These are phyloP conservation scores for Moricandia moricandioides DNA, from an alignment of 345 rosid genomes.

Conservation along the genomic window DNA sequence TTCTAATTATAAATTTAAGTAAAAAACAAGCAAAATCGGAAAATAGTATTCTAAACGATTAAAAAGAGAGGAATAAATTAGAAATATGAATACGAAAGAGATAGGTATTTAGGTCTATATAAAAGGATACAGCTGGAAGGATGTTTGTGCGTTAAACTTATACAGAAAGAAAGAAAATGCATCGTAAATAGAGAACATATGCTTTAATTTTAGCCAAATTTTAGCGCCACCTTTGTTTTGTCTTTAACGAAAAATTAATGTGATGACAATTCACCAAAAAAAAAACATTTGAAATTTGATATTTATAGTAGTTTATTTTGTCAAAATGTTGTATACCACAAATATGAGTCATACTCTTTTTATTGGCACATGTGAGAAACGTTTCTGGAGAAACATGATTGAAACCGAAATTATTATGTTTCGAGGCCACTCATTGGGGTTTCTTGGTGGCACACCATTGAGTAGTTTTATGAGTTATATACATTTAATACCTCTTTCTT, in stretches of 20 bases:
- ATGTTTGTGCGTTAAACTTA: constrained; percentile 5
- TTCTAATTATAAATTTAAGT: not conserved
- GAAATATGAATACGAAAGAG: constrained; percentile 9
- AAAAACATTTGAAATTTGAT: not conserved
- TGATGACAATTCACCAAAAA: not conserved
- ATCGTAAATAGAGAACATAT: not conserved
- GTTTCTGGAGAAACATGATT: not conserved
- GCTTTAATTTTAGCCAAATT: not conserved
- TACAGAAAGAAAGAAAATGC: not conserved
- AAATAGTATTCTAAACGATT: not conserved
- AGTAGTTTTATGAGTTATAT: not conserved
- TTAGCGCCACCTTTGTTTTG: not conserved
- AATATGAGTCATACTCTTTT: not conserved
- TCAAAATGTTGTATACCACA: not conserved
- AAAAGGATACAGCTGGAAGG: constrained; percentile 22
- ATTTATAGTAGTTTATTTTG: not conserved
- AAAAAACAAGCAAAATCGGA: not conserved
- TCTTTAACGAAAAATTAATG: not conserved
- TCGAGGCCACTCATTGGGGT: not conserved
- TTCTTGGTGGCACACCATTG: not conserved
- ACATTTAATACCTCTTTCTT: not conserved
- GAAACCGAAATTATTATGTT: not conserved
- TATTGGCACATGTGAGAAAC: not conserved
- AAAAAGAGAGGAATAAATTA: constrained; percentile 9
- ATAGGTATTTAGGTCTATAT: not conserved